Conservation (phyloP, 495 filamentous ascomycete genomes). For the Bacidia rubella region DNA sequence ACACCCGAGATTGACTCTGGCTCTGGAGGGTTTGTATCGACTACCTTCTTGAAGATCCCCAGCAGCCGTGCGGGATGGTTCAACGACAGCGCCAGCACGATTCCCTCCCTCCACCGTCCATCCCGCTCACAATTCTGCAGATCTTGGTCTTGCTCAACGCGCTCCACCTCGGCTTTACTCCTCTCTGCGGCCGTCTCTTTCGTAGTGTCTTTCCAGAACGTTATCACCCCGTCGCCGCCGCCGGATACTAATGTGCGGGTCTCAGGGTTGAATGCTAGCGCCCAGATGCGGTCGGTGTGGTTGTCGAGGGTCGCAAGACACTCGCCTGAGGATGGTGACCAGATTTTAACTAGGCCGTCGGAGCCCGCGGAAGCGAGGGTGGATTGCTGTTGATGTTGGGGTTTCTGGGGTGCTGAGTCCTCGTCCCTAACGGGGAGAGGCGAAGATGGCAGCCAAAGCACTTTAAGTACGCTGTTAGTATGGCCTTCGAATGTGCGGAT, state of each 20-base stretch:
- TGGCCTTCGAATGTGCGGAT: constrained; percentile 91
- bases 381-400: constrained; percentile 31
- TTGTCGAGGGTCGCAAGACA: constrained; percentile 82
- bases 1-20: constrained; percentile 54
- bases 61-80: constrained; percentile 85
- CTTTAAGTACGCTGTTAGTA: constrained; percentile 86
- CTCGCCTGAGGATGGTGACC: constrained; percentile 74
- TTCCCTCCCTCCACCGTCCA: constrained; percentile 78
- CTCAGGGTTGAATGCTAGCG: constrained; percentile 56
- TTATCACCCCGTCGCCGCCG: constrained; percentile 75
- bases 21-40: constrained; percentile 49
- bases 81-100: constrained; percentile 78
- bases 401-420: constrained; percentile 20
- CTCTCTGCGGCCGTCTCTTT: constrained; percentile 59
- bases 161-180: constrained; percentile 54
- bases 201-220: constrained; percentile 91
- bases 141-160: constrained; percentile 84
- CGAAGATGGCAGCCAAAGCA: constrained; percentile 66
- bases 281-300: constrained; percentile 89
- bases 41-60: constrained; percentile 64
- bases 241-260: constrained; percentile 63
- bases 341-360: constrained; percentile 94
- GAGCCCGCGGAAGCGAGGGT: constrained; percentile 72
- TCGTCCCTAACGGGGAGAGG: constrained; percentile 16
- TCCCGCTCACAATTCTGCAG: constrained; percentile 82